These are phyloP conservation scores for Eimeria praecox DNA, from an alignment of 169 alveolate genomes.

Conservation along the genomic window DNA sequence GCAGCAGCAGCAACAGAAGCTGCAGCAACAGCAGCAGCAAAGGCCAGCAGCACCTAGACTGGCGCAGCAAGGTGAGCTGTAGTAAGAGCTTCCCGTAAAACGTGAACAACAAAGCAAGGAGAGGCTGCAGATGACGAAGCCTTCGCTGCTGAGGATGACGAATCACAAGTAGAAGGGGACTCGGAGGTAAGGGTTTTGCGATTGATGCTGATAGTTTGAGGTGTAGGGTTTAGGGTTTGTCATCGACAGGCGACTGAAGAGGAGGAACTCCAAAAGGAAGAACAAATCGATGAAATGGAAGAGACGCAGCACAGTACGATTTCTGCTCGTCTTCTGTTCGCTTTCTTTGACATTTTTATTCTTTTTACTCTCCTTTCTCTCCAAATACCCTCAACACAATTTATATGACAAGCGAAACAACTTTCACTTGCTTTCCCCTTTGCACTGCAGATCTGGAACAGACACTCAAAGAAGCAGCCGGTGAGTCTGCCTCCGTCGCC, in stretches of 20 bases:
- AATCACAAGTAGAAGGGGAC: conserved; percentile 21
- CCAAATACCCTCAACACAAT: neutral
- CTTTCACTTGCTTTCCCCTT: neutral
- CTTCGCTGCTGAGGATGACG: conserved; percentile 15
- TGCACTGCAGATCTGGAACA: conserved; percentile 18
- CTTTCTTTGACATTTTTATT: no score
- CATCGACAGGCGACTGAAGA: conserved; percentile 32
- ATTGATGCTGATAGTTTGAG: neutral
- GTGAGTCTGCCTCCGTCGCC: conserved; percentile 37
- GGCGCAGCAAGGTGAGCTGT: conserved; percentile 41
- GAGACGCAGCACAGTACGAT: conserved; percentile 42
- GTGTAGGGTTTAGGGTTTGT: neutral
- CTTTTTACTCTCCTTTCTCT: neutral
- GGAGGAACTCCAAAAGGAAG: conserved; percentile 47
- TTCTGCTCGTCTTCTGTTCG: neutral
- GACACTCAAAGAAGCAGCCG: conserved; percentile 47
- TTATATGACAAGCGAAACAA: neutral
- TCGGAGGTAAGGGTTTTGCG: neutral
- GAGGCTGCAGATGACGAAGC: neutral
- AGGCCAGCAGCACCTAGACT: neutral
- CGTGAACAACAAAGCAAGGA: neutral
- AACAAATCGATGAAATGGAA: conserved; percentile 5
- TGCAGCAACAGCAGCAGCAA: neutral
- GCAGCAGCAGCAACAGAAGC: conserved; percentile 40
- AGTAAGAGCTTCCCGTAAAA: neutral